Percentiles rank a stretch among this genome's conserved stretches.
phyloP scores from a whole-genome alignment of 139 green algal species.

The Edaphochlamys debaryana region DNA sequence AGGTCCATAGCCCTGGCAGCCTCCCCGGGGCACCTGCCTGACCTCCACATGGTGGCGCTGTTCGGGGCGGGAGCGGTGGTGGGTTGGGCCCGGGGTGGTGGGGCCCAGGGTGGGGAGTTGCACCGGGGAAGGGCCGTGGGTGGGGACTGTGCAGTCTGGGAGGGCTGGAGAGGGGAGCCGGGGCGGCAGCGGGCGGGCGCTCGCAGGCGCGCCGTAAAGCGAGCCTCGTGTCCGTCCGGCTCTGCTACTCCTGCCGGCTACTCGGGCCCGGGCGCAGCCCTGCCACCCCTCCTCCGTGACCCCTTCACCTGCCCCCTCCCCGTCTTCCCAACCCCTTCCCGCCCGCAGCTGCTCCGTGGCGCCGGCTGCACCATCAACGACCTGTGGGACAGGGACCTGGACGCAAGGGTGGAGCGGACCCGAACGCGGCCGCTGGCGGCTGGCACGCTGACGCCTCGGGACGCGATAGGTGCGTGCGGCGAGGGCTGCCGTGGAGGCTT shows the following conservation, averaged over 20 bases:
- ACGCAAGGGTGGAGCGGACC: constrained; percentile 83
- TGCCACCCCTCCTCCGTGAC: too few relatives aligned
- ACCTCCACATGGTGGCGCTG: constrained; percentile 75
- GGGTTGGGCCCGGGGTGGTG: neutral
- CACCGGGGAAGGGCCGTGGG: too few relatives aligned
- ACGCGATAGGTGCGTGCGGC: constrained; percentile 69
- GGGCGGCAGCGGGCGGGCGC: too few relatives aligned
- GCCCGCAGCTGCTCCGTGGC: constrained; percentile 78
- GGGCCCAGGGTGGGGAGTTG: neutral
- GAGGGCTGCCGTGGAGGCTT: too few relatives aligned
- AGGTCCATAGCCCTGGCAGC: constrained; percentile 93
- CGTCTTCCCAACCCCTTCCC: neutral
- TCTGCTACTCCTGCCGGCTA: too few relatives aligned
- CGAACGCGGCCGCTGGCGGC: constrained; percentile 75
- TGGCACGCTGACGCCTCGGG: constrained; percentile 57
- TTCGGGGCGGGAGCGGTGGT: constrained; percentile 88
- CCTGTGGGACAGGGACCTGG: constrained; percentile 92
- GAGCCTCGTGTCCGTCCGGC: too few relatives aligned
- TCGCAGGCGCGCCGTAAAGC: too few relatives aligned
- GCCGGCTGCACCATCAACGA: constrained; percentile 98
- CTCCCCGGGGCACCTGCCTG: constrained; percentile 75
- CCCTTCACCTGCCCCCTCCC: too few relatives aligned
- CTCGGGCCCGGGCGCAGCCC: too few relatives aligned
- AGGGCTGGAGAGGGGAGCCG: too few relatives aligned
- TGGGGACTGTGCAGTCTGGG: too few relatives aligned